Conservation (phyloP, 2,329 filamentous ascomycete species). For the Ploettnerulaceae sp. region DNA sequence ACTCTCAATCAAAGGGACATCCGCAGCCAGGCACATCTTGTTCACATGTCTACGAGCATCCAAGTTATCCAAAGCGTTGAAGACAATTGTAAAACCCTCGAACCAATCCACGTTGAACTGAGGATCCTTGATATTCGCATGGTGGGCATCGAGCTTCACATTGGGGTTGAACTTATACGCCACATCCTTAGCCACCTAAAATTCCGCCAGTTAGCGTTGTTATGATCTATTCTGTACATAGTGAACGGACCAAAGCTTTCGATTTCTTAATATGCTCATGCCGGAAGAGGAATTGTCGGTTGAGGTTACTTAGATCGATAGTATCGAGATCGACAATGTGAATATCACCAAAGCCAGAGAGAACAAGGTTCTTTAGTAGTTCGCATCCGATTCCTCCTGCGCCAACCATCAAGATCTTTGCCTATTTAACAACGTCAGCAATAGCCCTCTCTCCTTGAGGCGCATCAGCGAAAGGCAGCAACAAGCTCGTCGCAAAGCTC, state of each 20-base stretch:
- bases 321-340: slow-evolving; percentile 97
- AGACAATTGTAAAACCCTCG: slow-evolving; percentile 73
- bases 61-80: slow-evolving; percentile 95
- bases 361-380: slow-evolving; percentile 90
- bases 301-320: slow-evolving; percentile 95
- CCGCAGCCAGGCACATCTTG: slow-evolving; percentile 89
- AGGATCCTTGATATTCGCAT: slow-evolving; percentile 90
- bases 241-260: slow-evolving; percentile 71
- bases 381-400: slow-evolving; percentile 97
- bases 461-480: background rate
- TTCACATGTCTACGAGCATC: slow-evolving; percentile 94
- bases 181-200: slow-evolving; percentile 83
- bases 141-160: slow-evolving; percentile 80
- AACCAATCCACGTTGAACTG: slow-evolving; percentile 91
- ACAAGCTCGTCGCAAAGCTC: background rate
- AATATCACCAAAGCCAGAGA: slow-evolving; percentile 87
- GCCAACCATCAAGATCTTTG: slow-evolving; percentile 87
- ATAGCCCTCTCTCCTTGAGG: slow-evolving; percentile 9
- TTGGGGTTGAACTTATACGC: slow-evolving; percentile 86
- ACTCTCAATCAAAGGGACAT: slow-evolving; percentile 89
- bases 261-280: slow-evolving; percentile 97
- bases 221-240: background rate
- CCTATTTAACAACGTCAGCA: slow-evolving; percentile 48
- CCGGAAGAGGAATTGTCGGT: slow-evolving; percentile 94
- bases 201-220: slow-evolving; percentile 13